These are phyloP conservation scores for Cladosporium sp. DNA, from an alignment of 2,329 filamentous ascomycete species.

Conservation along the genomic window DNA sequence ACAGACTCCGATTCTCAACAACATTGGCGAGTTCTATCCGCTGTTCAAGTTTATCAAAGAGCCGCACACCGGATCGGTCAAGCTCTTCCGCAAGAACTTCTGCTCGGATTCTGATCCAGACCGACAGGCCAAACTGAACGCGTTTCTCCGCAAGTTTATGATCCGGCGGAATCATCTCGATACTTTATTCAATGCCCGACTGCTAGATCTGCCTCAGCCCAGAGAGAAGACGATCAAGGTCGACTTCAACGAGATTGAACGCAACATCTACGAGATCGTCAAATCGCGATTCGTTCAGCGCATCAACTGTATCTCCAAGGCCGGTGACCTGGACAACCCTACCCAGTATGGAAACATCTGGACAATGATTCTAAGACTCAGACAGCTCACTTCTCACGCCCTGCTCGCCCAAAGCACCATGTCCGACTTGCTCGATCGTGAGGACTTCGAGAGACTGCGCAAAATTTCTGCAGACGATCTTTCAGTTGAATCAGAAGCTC, in stretches of 20 bases:
- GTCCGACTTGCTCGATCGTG: slow-evolving; percentile 40
- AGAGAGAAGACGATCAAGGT: slow-evolving; percentile 38
- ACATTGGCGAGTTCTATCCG: slow-evolving; percentile 74
- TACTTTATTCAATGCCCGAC: slow-evolving; percentile 49
- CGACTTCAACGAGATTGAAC: slow-evolving; percentile 51
- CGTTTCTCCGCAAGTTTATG: slow-evolving; percentile 46
- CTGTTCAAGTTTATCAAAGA: slow-evolving; percentile 61
- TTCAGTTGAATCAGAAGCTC: background rate
- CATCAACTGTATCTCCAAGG: slow-evolving; percentile 35
- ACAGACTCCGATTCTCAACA: slow-evolving; percentile 50
- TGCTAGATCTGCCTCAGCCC: slow-evolving; percentile 52
- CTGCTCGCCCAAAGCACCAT: slow-evolving; percentile 47
- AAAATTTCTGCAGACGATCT: background rate
- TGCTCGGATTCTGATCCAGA: slow-evolving; percentile 26
- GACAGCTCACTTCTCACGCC: slow-evolving; percentile 49
- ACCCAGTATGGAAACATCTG: slow-evolving; percentile 35
- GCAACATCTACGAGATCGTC: slow-evolving; percentile 44
- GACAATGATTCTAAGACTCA: slow-evolving; percentile 47
- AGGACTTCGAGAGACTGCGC: slow-evolving; percentile 43
- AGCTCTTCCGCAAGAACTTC: slow-evolving; percentile 44
- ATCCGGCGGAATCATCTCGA: slow-evolving; percentile 53
- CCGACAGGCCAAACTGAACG: slow-evolving; percentile 34
- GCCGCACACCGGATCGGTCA: background rate
- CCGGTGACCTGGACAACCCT: slow-evolving; percentile 4
- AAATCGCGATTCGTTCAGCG: slow-evolving; percentile 33